These are phyloP conservation scores for Amanita brunnescens DNA, from an alignment of 768 basidiomycete genomes.

Conservation along the genomic window DNA sequence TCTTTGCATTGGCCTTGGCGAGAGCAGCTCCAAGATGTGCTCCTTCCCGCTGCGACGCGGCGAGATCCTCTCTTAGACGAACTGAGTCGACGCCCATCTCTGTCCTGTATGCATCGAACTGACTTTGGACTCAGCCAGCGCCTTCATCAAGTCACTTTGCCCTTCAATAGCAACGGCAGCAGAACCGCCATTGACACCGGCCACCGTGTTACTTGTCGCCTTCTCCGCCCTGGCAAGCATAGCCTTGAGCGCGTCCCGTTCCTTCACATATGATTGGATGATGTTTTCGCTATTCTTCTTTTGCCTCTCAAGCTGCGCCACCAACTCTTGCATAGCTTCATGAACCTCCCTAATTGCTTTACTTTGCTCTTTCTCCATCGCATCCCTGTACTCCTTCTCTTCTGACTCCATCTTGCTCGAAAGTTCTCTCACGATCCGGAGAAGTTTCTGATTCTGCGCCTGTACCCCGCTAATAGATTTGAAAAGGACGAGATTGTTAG, in stretches of 20 bases:
- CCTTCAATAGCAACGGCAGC: conserved; percentile 5
- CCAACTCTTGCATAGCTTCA: conserved; percentile 73
- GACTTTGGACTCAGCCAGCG: conserved; percentile 67
- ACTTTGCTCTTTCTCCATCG: conserved; percentile 63
- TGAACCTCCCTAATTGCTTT: conserved; percentile 85
- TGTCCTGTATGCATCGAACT: conserved; percentile 71
- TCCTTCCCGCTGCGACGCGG: conserved; percentile 55
- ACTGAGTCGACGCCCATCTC: conserved; percentile 78
- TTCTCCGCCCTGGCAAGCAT: conserved; percentile 56
- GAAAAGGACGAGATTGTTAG: conserved; percentile 87
- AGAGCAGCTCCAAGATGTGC: conserved; percentile 56
- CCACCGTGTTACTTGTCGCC: conserved; percentile 12
- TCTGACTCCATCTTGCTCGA: conserved; percentile 80
- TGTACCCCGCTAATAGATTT: conserved; percentile 73
- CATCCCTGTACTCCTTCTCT: conserved; percentile 66
- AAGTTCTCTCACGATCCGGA: conserved; percentile 77
- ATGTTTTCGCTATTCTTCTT: conserved; percentile 61
- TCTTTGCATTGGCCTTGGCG: conserved; percentile 78
- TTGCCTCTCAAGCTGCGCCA: conserved; percentile 69
- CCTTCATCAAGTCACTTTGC: conserved; percentile 36
- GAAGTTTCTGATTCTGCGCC: conserved; percentile 82
- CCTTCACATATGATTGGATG: conserved; percentile 77
- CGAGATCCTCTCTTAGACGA: conserved; percentile 63
- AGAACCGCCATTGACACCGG: conserved; percentile 14
- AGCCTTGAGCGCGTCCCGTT: conserved; percentile 75